These are phyloP conservation scores for Acacia pycnantha DNA, from an alignment of 331 rosid species.

Conservation along the genomic window DNA sequence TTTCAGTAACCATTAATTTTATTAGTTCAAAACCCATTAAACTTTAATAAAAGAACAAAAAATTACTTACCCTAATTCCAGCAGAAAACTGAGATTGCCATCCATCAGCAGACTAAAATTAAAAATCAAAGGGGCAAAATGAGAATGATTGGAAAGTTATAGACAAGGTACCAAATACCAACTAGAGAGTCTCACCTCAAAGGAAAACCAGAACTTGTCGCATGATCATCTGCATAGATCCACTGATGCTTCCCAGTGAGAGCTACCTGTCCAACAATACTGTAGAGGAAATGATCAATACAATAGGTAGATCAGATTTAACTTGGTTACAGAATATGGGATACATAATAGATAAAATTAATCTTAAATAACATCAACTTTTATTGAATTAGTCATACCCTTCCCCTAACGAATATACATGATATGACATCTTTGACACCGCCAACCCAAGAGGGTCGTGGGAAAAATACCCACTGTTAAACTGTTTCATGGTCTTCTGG, in stretches of 20 bases:
- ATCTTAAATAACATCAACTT: neutral
- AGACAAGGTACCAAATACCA: slow-evolving; percentile 5
- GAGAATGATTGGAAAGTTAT: slow-evolving; percentile 22
- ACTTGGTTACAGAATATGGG: neutral
- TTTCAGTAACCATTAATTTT: neutral
- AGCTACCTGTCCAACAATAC: slow-evolving; percentile 94
- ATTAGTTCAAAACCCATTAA: neutral
- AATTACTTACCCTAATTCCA: slow-evolving; percentile 61
- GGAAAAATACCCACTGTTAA: slow-evolving; percentile 51
- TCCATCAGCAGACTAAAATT: slow-evolving; percentile 63
- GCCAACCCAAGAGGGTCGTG: slow-evolving; percentile 74
- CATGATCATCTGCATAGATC: slow-evolving; percentile 77
- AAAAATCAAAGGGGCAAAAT: slow-evolving; percentile 10
- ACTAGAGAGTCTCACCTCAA: slow-evolving; percentile 54
- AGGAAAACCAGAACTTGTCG: slow-evolving; percentile 47
- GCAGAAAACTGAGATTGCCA: slow-evolving; percentile 91
- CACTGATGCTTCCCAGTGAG: slow-evolving; percentile 83
- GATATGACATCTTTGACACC: slow-evolving; percentile 86
- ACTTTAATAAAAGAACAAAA: neutral
- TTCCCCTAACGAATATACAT: slow-evolving; percentile 79
- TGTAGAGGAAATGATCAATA: slow-evolving; percentile 32
- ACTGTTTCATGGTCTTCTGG: slow-evolving; percentile 51
- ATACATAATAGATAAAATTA: neutral
- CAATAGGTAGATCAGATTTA: neutral
- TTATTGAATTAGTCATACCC: slow-evolving; percentile 64